Conservation (phyloP, 495 filamentous ascomycete species). For the Corynascus novoguineensis region DNA sequence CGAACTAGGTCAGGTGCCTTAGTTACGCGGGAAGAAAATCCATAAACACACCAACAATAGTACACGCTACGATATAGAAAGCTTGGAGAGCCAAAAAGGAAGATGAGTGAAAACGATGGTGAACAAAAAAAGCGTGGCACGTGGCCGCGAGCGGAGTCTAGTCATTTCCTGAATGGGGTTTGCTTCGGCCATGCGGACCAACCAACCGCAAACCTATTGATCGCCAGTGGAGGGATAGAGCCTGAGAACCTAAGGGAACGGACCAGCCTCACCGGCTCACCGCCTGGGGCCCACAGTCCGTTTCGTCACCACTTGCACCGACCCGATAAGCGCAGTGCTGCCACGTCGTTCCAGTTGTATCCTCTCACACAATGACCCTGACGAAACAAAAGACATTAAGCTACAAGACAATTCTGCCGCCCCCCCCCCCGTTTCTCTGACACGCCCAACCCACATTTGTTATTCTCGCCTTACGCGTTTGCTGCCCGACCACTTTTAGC, state of each 20-base stretch:
- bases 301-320: not conserved
- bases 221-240: not conserved
- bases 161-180: too few relatives aligned
- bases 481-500: too few relatives aligned
- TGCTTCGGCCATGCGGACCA: not conserved
- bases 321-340: not conserved
- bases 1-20: too few relatives aligned
- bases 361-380: not conserved
- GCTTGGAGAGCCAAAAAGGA: not conserved
- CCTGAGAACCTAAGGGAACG: not conserved
- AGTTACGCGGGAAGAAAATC: too few relatives aligned
- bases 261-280: not conserved
- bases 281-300: not conserved
- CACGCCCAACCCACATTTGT: not conserved
- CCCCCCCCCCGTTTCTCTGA: too few relatives aligned
- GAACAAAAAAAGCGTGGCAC: not conserved
- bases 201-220: not conserved
- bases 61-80: too few relatives aligned
- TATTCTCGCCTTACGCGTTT: not conserved
- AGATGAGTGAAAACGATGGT: too few relatives aligned
- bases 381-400: too few relatives aligned
- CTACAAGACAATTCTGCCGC: not conserved
- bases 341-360: not conserved
- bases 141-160: too few relatives aligned
- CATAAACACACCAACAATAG: too few relatives aligned